Evolutionary conservation across 495 filamentous ascomycete genomes (phyloP).

Genomic region (Penicillium antarcticum): DNA sequence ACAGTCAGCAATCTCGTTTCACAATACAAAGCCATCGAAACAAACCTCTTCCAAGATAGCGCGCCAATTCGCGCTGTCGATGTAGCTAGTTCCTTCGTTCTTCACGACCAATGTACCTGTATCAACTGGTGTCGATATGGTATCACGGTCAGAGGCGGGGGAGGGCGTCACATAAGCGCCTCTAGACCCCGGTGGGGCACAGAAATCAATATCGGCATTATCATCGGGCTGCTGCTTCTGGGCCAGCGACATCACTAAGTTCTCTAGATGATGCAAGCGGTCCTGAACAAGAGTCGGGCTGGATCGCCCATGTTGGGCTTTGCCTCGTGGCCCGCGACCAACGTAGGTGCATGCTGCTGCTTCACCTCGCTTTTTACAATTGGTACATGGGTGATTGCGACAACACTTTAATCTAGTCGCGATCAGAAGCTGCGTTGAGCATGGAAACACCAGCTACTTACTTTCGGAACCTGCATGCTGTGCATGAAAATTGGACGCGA

Average conservation of each 20-base stretch:
- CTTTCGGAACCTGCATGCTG: conserved; percentile 51
- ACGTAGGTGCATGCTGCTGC: conserved; percentile 41
- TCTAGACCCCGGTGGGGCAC: not conserved
- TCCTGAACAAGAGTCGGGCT: conserved; percentile 42
- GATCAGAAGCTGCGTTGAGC: conserved; percentile 1
- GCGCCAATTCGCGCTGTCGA: conserved; percentile 49
- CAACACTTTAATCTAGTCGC: conserved; percentile 49
- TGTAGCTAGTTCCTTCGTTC: conserved; percentile 41
- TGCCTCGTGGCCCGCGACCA: conserved; percentile 33
- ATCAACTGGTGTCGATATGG: conserved; percentile 32
- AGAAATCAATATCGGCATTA: conserved; percentile 6
- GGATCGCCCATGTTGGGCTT: conserved; percentile 26
- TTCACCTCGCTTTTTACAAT: conserved; percentile 48
- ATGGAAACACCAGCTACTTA: conserved; percentile 18
- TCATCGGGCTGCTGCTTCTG: conserved; percentile 30
- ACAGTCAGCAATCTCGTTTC: not conserved
- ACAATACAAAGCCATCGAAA: not conserved
- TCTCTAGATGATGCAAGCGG: conserved; percentile 50
- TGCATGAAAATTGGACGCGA: conserved; percentile 53
- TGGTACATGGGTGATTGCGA: conserved; percentile 47
- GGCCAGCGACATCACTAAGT: conserved; percentile 45
- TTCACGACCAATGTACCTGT: conserved; percentile 69
- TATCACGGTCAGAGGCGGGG: conserved; percentile 68
- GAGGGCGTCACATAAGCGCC: conserved; percentile 18
- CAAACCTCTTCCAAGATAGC: conserved; percentile 50